Evolutionary conservation across 805 yeast species (phyloP).

Genomic region (Candida sanyiensis): DNA sequence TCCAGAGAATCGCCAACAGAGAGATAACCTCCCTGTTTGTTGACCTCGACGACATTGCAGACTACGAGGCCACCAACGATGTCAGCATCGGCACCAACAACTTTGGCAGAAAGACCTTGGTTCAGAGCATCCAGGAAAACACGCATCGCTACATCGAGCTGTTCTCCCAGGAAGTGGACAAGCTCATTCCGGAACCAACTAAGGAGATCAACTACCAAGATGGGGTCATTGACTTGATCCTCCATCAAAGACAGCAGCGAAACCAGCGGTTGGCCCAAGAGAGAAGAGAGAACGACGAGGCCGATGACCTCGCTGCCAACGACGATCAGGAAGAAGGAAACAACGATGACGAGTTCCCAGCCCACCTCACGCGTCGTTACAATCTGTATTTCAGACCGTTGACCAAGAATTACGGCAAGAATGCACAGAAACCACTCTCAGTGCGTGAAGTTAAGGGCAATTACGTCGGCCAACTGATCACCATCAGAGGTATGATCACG

Average conservation of each 20-base stretch:
- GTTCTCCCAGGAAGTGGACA: constrained; percentile 70
- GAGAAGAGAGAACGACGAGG: constrained; percentile 53
- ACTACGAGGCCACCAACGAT: constrained; percentile 50
- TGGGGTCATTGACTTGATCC: constrained; percentile 87
- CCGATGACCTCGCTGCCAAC: constrained; percentile 29
- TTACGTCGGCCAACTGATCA: constrained; percentile 78
- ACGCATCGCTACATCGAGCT: constrained; percentile 76
- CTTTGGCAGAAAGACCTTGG: constrained; percentile 34
- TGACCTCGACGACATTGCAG: constrained; percentile 79
- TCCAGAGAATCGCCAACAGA: constrained; percentile 83
- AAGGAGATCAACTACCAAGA: constrained; percentile 72
- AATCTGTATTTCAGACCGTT: constrained; percentile 81
- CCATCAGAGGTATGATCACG: constrained; percentile 91
- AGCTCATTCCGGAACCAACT: constrained; percentile 82
- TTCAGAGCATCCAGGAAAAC: constrained; percentile 60
- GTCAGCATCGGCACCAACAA: constrained; percentile 21
- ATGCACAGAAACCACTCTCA: constrained; percentile 52
- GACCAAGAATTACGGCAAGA: constrained; percentile 31
- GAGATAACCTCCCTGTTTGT: constrained; percentile 61
- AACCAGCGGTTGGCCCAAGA: constrained; percentile 70
- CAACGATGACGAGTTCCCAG: constrained; percentile 61
- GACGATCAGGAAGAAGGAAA: constrained; percentile 25
- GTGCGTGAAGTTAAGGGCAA: constrained; percentile 87
- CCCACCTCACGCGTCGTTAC: constrained; percentile 83
- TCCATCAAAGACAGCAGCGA: constrained; percentile 83